A percentile compares a stretch with the other conserved stretches of the same genome.
Conservation (phyloP, 2,329 filamentous ascomycete species). For the Botryotinia globosa region DNA sequence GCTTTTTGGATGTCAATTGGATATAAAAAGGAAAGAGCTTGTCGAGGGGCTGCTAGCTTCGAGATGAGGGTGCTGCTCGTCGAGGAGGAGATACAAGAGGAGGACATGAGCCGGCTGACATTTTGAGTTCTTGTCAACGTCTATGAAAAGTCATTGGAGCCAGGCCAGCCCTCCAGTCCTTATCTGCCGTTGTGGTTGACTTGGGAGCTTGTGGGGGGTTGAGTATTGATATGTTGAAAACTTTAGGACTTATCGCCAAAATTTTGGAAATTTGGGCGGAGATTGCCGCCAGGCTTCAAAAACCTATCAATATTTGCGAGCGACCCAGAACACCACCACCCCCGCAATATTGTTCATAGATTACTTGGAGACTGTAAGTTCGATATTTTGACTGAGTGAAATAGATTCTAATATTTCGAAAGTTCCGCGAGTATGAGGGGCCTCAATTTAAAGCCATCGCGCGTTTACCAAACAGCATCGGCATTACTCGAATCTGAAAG, state of each 20-base stretch:
- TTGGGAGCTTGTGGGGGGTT: slow-evolving; percentile 13
- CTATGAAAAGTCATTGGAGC: slow-evolving; percentile 29
- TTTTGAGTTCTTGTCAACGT: slow-evolving; percentile 46
- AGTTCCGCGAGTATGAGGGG: slow-evolving; percentile 32
- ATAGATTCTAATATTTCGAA: background rate
- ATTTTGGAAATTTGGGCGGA: slow-evolving; percentile 12
- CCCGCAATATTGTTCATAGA: slow-evolving; percentile 9
- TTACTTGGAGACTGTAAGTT: slow-evolving; percentile 10
- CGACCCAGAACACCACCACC: slow-evolving; percentile 10
- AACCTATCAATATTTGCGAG: slow-evolving; percentile 17
- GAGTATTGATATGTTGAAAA: slow-evolving; percentile 19
- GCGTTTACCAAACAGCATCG: slow-evolving; percentile 48
- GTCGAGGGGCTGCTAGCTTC: slow-evolving; percentile 43
- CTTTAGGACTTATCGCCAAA: slow-evolving; percentile 18
- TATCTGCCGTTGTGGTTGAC: slow-evolving; percentile 17
- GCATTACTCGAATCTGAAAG: slow-evolving; percentile 45
- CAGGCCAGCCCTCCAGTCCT: slow-evolving; percentile 12
- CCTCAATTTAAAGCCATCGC: slow-evolving; percentile 42
- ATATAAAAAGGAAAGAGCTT: slow-evolving; percentile 37
- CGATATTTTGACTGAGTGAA: background rate
- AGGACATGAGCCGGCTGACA: slow-evolving; percentile 64
- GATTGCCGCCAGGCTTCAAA: slow-evolving; percentile 15
- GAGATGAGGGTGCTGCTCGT: slow-evolving; percentile 47
- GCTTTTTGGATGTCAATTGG: slow-evolving; percentile 25
- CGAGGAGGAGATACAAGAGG: slow-evolving; percentile 53